phyloP scores from a whole-genome alignment of 345 rosid genomes.

The Clarkia xantiana region DNA sequence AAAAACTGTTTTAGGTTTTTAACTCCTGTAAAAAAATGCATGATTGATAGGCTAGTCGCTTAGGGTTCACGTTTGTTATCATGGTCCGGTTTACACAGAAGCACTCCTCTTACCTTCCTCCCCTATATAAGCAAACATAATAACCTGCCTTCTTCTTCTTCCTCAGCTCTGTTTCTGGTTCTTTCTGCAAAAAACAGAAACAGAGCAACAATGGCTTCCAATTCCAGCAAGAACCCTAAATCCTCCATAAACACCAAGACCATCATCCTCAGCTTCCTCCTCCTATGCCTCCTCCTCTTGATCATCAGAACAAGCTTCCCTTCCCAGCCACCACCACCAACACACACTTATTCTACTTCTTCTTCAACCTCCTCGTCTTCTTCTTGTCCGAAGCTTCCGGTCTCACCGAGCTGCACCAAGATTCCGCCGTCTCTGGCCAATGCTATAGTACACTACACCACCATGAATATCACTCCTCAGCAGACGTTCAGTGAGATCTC shows the following conservation, averaged over 20 bases:
- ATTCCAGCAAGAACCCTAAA: slow-evolving; percentile 6
- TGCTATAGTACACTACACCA: slow-evolving; percentile 58
- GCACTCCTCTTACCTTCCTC: too few relatives aligned
- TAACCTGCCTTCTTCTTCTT: too few relatives aligned
- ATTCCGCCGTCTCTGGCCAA: slow-evolving; percentile 52
- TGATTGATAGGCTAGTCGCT: too few relatives aligned
- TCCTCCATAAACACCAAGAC: slow-evolving; percentile 26
- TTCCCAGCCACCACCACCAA: slow-evolving; percentile 17
- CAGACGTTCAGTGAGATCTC: slow-evolving; percentile 75
- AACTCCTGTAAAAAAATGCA: too few relatives aligned
- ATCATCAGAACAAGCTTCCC: slow-evolving; percentile 29
- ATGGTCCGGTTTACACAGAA: too few relatives aligned
- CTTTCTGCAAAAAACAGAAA: too few relatives aligned
- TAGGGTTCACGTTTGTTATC: too few relatives aligned
- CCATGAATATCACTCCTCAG: slow-evolving; percentile 76
- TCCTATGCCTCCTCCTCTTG: slow-evolving; percentile 29
- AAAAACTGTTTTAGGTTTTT: too few relatives aligned
- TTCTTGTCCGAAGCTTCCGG: slow-evolving; percentile 15
- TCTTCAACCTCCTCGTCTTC: slow-evolving; percentile 9
- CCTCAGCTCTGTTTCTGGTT: too few relatives aligned
- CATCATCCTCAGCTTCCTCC: slow-evolving; percentile 18
- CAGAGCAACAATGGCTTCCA: slow-evolving; percentile 8
- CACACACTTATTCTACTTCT: background rate
- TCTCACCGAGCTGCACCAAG: slow-evolving; percentile 27
- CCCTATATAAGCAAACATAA: too few relatives aligned